Percentiles rank a stretch among this genome's conserved stretches.
These are phyloP conservation scores for Saturnispora halmiae DNA, from an alignment of 805 yeast genomes.

Conservation along the genomic window DNA sequence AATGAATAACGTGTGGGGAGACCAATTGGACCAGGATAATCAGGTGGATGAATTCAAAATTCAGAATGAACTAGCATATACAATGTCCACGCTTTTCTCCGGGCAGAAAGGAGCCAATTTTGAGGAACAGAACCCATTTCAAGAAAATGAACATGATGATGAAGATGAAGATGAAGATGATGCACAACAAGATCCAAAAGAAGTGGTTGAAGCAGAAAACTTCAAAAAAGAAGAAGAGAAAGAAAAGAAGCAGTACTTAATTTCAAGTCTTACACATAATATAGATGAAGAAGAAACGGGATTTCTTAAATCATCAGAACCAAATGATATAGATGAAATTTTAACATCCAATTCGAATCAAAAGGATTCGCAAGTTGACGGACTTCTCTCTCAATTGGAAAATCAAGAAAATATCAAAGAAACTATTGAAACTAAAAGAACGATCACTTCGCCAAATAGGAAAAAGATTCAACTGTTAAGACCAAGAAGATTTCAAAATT, in stretches of 20 bases:
- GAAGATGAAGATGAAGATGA: conserved; percentile 8
- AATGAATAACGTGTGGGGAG: conserved; percentile 9
- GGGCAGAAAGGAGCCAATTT: neutral
- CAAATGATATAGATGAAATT: conserved; percentile 5
- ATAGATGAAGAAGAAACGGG: neutral
- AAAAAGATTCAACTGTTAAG: conserved; percentile 33
- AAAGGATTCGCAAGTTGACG: neutral
- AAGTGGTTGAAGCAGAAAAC: conserved; percentile 16
- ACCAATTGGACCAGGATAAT: neutral
- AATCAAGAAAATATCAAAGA: conserved; percentile 5
- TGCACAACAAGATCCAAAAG: conserved; percentile 3
- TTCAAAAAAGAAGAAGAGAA: conserved; percentile 11
- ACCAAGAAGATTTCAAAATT: conserved; percentile 31
- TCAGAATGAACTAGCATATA: conserved; percentile 19
- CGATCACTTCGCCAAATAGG: conserved; percentile 31
- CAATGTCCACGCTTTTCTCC: conserved; percentile 14
- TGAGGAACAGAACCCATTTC: conserved; percentile 4
- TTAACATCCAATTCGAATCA: neutral
- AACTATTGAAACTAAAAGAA: conserved; percentile 4
- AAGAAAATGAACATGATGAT: conserved; percentile 16
- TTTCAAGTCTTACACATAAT: neutral
- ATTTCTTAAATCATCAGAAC: conserved; percentile 3
- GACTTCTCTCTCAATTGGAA: too few relatives aligned
- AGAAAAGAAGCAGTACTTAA: neutral
- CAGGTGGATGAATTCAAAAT: conserved; percentile 15